phyloP scores from a whole-genome alignment of 441 rosid species.

The Bocquillonia castaneifolia region DNA sequence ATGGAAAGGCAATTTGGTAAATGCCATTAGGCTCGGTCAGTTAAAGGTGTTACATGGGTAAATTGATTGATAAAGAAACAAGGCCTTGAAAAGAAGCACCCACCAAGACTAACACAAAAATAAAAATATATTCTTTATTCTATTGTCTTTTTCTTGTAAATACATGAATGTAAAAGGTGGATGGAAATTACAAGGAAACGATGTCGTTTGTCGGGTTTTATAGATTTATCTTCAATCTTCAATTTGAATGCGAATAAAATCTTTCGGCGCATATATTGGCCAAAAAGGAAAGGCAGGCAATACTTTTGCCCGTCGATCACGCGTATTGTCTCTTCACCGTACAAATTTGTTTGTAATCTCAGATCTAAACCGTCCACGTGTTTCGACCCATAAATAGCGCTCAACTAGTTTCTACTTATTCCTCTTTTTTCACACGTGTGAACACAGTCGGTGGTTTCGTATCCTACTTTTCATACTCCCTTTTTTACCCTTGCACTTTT shows the following conservation, averaged over 20 bases:
- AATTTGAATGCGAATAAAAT: conserved; percentile 16
- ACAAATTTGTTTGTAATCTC: conserved; percentile 26
- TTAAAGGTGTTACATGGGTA: neutral
- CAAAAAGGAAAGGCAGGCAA: conserved; percentile 6
- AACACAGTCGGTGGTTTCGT: conserved; percentile 32
- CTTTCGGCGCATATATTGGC: conserved; percentile 40
- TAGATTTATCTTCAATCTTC: no score
- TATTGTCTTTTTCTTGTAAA: no score
- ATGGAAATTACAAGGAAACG: conserved; percentile 1
- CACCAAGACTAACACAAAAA: no score
- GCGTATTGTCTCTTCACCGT: conserved; percentile 32
- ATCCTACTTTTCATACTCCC: neutral
- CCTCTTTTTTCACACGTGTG: conserved; percentile 26
- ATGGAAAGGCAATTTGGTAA: neutral
- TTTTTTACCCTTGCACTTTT: conserved; percentile 2
- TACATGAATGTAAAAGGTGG: no score
- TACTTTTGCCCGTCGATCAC: conserved; percentile 32
- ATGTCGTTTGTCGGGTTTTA: neutral
- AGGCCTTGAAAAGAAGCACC: no score
- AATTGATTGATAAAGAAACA: neutral
- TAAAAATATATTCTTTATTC: no score
- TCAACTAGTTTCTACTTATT: neutral
- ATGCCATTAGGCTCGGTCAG: no score
- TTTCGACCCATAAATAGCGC: neutral
- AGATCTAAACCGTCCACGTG: conserved; percentile 45